These are phyloP conservation scores for Malassezia equina DNA, from an alignment of 1,284 basidiomycete species.

Conservation along the genomic window DNA sequence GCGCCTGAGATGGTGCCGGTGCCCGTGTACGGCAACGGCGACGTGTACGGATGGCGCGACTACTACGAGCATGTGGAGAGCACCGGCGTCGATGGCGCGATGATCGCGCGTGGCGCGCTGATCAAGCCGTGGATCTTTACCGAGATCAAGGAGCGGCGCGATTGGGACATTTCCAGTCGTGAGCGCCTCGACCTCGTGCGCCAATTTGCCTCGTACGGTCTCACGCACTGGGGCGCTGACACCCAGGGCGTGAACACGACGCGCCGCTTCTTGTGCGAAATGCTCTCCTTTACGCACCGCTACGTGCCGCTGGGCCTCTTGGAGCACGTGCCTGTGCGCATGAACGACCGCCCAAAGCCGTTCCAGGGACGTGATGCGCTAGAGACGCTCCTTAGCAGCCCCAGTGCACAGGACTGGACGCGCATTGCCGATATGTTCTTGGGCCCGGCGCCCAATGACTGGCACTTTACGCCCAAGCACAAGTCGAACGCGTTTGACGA, in stretches of 20 bases:
- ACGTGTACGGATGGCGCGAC: slow-evolving; percentile 75
- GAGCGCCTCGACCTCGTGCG: slow-evolving; percentile 80
- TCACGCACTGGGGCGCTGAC: slow-evolving; percentile 45
- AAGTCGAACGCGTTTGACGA: slow-evolving; percentile 24
- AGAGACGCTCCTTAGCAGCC: slow-evolving; percentile 66
- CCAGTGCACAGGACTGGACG: slow-evolving; percentile 81
- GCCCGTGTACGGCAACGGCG: slow-evolving; percentile 91
- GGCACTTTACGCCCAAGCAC: slow-evolving; percentile 54
- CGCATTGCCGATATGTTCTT: slow-evolving; percentile 90
- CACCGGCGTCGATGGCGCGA: slow-evolving; percentile 80
- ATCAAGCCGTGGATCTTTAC: slow-evolving; percentile 76
- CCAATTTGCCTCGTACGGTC: slow-evolving; percentile 34
- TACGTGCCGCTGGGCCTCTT: slow-evolving; percentile 87
- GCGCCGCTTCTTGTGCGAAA: slow-evolving; percentile 84
- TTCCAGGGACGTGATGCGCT: slow-evolving; percentile 78
- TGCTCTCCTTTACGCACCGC: slow-evolving; percentile 85
- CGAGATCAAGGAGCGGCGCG: slow-evolving; percentile 70
- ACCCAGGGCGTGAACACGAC: slow-evolving; percentile 73
- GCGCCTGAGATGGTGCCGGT: slow-evolving; percentile 57
- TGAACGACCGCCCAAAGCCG: slow-evolving; percentile 81
- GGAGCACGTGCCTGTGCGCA: slow-evolving; percentile 67
- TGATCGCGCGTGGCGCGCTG: slow-evolving; percentile 85
- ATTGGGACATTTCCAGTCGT: slow-evolving; percentile 81
- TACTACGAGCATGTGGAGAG: slow-evolving; percentile 69
- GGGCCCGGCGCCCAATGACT: slow-evolving; percentile 58